phyloP scores from a whole-genome alignment of 306 rosid species.

The Citrullus colocynthis region DNA sequence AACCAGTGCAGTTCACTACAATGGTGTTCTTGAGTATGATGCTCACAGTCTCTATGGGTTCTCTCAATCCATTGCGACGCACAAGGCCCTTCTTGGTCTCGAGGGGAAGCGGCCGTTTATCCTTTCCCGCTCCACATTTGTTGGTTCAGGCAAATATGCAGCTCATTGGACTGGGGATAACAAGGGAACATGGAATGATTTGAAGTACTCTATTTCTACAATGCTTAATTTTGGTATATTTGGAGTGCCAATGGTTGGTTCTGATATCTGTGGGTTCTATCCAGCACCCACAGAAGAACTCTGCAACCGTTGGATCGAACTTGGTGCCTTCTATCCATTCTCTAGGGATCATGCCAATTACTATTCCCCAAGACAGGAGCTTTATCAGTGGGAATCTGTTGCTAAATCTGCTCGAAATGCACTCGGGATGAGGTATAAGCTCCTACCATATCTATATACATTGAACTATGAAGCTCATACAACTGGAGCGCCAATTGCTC shows the following conservation, averaged over 20 bases:
- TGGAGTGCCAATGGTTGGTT: slow-evolving; percentile 97
- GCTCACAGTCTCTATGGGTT: slow-evolving; percentile 95
- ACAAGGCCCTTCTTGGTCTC: slow-evolving; percentile 67
- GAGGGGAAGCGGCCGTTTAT: slow-evolving; percentile 84
- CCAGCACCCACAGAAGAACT: slow-evolving; percentile 91
- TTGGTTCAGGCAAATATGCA: slow-evolving; percentile 77
- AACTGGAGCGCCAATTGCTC: slow-evolving; percentile 83
- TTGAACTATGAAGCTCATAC: slow-evolving; percentile 76
- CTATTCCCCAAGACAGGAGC: slow-evolving; percentile 93
- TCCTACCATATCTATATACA: slow-evolving; percentile 89
- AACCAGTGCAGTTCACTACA: slow-evolving; percentile 83
- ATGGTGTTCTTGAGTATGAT: slow-evolving; percentile 81
- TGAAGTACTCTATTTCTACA: slow-evolving; percentile 75
- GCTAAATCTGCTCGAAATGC: slow-evolving; percentile 86
- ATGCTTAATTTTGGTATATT: slow-evolving; percentile 88
- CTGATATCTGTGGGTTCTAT: slow-evolving; percentile 92
- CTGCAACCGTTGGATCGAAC: slow-evolving; percentile 95
- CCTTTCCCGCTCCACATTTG: slow-evolving; percentile 74
- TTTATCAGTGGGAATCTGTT: slow-evolving; percentile 88
- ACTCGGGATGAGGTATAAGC: slow-evolving; percentile 69
- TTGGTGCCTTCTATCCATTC: slow-evolving; percentile 94
- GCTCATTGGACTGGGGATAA: slow-evolving; percentile 99
- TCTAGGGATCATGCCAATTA: slow-evolving; percentile 91
- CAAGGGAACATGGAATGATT: slow-evolving; percentile 74
- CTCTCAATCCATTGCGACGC: slow-evolving; percentile 74